Evolutionary conservation across 345 rosid species (phyloP), one percentile per base, ranked within the genome.

Genomic region (Acer negundo): DNA sequence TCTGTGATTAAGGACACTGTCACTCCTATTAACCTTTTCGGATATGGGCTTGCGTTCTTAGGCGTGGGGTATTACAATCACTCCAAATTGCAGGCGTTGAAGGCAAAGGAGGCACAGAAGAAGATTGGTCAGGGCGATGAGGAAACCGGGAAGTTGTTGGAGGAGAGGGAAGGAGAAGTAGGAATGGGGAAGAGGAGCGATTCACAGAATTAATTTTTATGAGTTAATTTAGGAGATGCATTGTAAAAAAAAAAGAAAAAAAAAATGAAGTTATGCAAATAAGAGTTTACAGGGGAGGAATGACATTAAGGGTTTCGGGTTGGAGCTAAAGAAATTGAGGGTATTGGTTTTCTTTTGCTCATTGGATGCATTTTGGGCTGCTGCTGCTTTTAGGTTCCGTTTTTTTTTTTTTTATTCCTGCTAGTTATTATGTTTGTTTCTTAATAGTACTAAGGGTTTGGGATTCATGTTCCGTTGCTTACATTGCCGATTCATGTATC

Each of bases 1-100:
- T 95, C 98, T 0, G 95, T 95, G 64, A 95, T 95, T 31, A 93
- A 95, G 90, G 99, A 95, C 69, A 95, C 98, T 0, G 99, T 95
- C 6, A 95, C 99, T 9, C 97, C 96, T 0, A 72, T 95, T 1
- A 95, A 95, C 80, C 78, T 95, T 56, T 88, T 95, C 20, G 99
- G 99, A 0, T 95, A 93, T 31, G 98, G 93, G 12, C 88, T 95
- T 40, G 99, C 99, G 0, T 95, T 95, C 55, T 62, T 95, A 84
- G 99, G 99, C 23, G 99, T 95, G 44, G 99, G 85, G 2, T 95
- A 95, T 77, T 95, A 95, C 77, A 95, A 95, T 66, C 96, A 95
- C 68, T 87, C 96, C 19, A 95, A 95, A 78, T 75, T 95, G 85
- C 99, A 93, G 89, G 96, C 98, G 1, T 62, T 93, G 87, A 93